Base-by-base conservation (phyloP, 2,329 filamentous ascomycete species). In the Penicillium sp. region DNA sequence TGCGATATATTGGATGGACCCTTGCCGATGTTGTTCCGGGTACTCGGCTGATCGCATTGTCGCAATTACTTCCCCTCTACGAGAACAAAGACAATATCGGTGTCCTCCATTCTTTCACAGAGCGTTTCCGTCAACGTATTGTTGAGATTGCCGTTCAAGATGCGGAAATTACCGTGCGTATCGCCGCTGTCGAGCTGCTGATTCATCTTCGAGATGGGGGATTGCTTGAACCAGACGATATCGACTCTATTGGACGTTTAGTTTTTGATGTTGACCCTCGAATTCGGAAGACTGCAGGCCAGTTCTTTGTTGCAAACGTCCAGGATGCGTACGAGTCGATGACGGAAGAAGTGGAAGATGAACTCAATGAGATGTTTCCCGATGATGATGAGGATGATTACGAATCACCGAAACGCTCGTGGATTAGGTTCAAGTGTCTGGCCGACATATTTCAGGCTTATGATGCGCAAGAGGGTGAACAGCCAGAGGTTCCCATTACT, bases 1-100 rank as follows among this genome's bases (percentile, higher is more conserved):
- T 99, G 50, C 88, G 95, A 59, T 99, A 99, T 69, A 81, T 99
- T 6, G 95, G 95, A 52, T 99, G 95, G 95, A 88, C 96, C 69
- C 82, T 99, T 29, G 96, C 93, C 4, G 95, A 99, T 71, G 83
- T 87, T 3, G 83, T 88, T 59, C 81, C 88, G 1, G 78, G 86
- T 9, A 93, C 91, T 23, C 86, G 95, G 53, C 83, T 88, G n/a
- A 92, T 96, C 72, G 92, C 96, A 2, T 77, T 99, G 43, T 91
- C 88, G 68, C 92, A 98, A 73, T 81, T 99, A 14, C 82, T 85
- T 23, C 87, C 85, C 56, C 83, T 99, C 5, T 93, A 96, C 76
- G 88, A 87, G 68, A 87, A 91, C 57, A 88, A 91, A 63, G 87
- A 92, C 53, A 92, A 92, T 70, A 85, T 96, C 62, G 82, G 81